Conservation (phyloP, 2,329 filamentous ascomycete genomes). For the Orbilia brochopaga region DNA sequence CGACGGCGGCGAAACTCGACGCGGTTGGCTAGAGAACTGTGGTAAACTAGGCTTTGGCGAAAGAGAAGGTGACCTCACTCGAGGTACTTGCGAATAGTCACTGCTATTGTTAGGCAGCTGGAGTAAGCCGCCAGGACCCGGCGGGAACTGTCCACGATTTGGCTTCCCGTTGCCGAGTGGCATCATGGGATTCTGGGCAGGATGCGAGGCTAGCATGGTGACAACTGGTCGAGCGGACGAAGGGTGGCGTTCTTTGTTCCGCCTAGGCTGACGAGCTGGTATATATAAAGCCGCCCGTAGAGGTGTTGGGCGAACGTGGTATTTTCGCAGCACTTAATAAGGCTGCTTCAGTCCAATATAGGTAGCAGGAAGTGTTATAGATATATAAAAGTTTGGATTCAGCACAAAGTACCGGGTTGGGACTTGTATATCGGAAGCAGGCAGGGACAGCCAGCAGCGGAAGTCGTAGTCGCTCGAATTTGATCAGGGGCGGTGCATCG, state of each 20-base stretch:
- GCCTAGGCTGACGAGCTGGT: neutral
- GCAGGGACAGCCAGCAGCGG: neutral
- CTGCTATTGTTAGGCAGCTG: conserved; percentile 17
- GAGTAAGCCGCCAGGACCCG: conserved; percentile 22
- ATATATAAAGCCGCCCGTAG: conserved; percentile 3
- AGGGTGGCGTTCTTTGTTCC: neutral
- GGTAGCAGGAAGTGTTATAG: neutral
- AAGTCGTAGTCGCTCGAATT: conserved; percentile 28
- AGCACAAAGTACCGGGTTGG: neutral
- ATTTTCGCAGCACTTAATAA: conserved; percentile 9
- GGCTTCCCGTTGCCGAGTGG: conserved; percentile 22
- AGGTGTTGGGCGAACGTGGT: conserved; percentile 11
- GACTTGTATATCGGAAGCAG: neutral
- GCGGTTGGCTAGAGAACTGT: conserved; percentile 26
- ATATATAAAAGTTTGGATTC: neutral
- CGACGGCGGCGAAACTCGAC: conserved; percentile 26
- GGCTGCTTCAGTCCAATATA: conserved; percentile 7
- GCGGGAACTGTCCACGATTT: conserved; percentile 33
- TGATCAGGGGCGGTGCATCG: conserved; percentile 30
- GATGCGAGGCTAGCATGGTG: conserved; percentile 33
- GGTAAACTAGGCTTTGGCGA: conserved; percentile 41
- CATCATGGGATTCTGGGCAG: conserved; percentile 26
- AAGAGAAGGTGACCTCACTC: conserved; percentile 25
- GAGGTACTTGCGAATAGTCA: conserved; percentile 21
- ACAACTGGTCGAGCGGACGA: conserved; percentile 6